Evolutionary conservation across 768 basidiomycete genomes (phyloP).

Genomic region (Russula brevipes): DNA sequence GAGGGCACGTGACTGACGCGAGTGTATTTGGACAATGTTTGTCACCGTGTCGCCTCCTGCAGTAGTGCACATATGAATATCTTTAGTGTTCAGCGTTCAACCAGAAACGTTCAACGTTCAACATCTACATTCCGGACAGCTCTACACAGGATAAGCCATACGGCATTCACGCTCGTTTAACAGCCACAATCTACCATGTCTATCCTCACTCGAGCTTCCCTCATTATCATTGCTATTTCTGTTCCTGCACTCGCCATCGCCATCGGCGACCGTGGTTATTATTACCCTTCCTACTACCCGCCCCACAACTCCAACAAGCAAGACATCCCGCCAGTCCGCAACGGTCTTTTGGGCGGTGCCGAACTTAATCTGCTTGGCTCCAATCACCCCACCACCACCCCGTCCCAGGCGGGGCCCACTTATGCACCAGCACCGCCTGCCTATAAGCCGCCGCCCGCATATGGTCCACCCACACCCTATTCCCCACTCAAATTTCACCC

Average conservation of each 20-base stretch:
- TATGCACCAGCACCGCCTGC: conserved; percentile 2
- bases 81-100: neutral
- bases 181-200: conserved; percentile 12
- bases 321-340: neutral
- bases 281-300: conserved; percentile 11
- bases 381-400: neutral
- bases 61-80: neutral
- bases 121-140: neutral
- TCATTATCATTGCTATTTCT: conserved; percentile 15
- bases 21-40: conserved; percentile 16
- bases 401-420: conserved; percentile 4
- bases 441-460: neutral
- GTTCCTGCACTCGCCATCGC: conserved; percentile 6
- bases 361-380: neutral
- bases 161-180: conserved; percentile 17
- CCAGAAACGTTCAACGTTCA: neutral
- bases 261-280: neutral
- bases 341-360: neutral
- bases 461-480: neutral
- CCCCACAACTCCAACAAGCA: neutral
- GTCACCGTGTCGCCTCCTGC: neutral
- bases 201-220: conserved; percentile 11
- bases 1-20: conserved; percentile 14
- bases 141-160: conserved; percentile 3
- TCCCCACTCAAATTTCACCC: neutral